phyloP scores from a whole-genome alignment of 768 basidiomycete species.

The Rhizopogon rudus region DNA sequence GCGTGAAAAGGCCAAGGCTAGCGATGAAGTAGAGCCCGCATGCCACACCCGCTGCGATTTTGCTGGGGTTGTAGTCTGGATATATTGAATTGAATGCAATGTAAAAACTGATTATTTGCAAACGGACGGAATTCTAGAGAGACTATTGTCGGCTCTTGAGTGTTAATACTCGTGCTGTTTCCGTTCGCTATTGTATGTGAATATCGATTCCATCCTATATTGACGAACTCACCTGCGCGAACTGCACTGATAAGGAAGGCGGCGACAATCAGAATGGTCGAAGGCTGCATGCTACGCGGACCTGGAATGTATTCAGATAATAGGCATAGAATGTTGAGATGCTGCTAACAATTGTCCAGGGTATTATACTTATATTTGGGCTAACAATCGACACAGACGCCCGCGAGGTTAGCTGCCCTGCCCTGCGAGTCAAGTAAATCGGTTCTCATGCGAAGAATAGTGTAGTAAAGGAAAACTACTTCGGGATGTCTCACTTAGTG shows the following conservation, averaged over 20 bases:
- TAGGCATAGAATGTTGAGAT: not conserved
- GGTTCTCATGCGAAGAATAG: too few species aligned
- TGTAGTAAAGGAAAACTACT: not conserved
- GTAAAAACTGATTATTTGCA: too few species aligned
- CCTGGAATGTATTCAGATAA: not conserved
- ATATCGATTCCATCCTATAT: not conserved
- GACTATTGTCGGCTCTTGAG: not conserved
- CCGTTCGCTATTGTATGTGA: not conserved
- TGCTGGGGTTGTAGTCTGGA: conserved; percentile 21
- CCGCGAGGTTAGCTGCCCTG: not conserved
- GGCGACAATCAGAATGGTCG: not conserved
- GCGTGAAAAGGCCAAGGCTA: conserved; percentile 9
- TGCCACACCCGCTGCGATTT: conserved; percentile 16
- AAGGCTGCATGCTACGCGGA: not conserved
- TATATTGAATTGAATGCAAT: not conserved
- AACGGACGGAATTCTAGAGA: not conserved
- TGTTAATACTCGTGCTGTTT: not conserved
- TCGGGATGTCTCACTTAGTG: not conserved
- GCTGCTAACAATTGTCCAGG: not conserved
- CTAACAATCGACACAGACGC: not conserved
- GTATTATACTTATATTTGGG: not conserved
- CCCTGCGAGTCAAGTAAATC: too few species aligned
- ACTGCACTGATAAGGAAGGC: not conserved
- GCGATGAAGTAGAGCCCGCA: conserved; percentile 15
- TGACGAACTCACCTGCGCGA: not conserved